Base-by-base conservation (phyloP, 2,329 filamentous ascomycete species). In the Ceratocystis alfenasii region DNA sequence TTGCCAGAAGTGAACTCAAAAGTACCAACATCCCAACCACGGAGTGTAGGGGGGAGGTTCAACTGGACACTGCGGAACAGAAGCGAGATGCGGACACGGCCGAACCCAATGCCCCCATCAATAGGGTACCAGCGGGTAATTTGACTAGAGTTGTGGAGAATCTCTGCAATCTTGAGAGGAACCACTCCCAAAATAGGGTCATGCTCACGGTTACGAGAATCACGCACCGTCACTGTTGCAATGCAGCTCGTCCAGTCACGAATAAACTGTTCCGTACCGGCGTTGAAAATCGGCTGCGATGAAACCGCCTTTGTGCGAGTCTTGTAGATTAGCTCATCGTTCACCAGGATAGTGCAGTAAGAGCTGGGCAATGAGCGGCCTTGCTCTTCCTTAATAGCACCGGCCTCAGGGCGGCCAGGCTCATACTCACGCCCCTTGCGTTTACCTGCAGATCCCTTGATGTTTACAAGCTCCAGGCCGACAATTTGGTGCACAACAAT, bases 261-360 rank as follows among this genome's bases (percentile, higher is more conserved):
- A 36, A 97, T 79, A 71, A 97, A 97, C 12, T 88, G 84, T 73
- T 99, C 94, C 0, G 92, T 96, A 68, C 93, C 93, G 2, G 94
- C 92, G 71, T 97, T 96, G 81, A 96, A 97, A 69, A 97, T 96
- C 1, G 94, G 94, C 74, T 95, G 92, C 64, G 90, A 95, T 45
- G 89, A 95, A 6, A 95, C 88, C 3, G 92, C 92, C 79, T 99
- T 97, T 45, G 90, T 85, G 72, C 94, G 85, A n/a, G 93, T 97
- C 72, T 93, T 91, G 79, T 96, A 97, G 20, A 91, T 83, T 70
- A 96, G 76, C 71, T 95, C 86, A 72, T 97, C 93, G 70, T 96
- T 96, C 74, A 89, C 80, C 10, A 94, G 77, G 65, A 99, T 92
- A 1, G 91, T 96, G 77, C 92, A 96, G 76, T 99, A 99, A 48